Conservation (phyloP, 2,329 filamentous ascomycete species). For the Neofusicoccum kwambonambiense region DNA sequence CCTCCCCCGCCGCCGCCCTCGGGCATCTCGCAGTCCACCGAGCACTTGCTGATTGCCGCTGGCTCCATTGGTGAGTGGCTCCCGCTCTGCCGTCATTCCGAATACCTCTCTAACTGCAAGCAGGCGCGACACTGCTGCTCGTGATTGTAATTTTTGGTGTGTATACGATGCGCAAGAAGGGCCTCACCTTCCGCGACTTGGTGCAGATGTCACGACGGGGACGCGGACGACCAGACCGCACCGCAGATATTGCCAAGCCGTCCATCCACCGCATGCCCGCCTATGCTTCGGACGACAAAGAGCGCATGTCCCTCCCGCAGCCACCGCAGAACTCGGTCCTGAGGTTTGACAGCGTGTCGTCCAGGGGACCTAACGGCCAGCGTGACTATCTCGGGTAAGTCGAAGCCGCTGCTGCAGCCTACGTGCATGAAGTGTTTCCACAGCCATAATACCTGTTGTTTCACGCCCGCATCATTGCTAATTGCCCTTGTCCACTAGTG, state of each 20-base stretch:
- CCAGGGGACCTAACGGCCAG: background rate
- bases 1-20: conserved; percentile 20
- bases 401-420: too few relatives aligned
- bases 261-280: background rate
- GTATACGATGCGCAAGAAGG: conserved; percentile 39
- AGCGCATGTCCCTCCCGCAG: background rate
- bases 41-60: conserved; percentile 41
- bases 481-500: background rate
- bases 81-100: background rate
- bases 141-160: conserved; percentile 37
- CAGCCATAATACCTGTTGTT: background rate
- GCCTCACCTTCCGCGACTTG: conserved; percentile 28
- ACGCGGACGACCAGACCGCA: conserved; percentile 11
- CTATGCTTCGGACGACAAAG: conserved; percentile 8
- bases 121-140: conserved; percentile 40
- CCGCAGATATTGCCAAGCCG: conserved; percentile 13
- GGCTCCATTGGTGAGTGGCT: conserved; percentile 37
- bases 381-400: conserved; percentile 8
- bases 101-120: background rate
- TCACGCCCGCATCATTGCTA: background rate
- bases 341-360: background rate
- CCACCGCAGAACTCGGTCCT: background rate
- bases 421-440: background rate
- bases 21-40: conserved; percentile 37
- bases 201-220: conserved; percentile 3